A percentile compares a stretch with the other conserved stretches of the same genome.
These are phyloP conservation scores for Wilcoxina mikolae DNA, from an alignment of 495 filamentous ascomycete species.

Conservation along the genomic window DNA sequence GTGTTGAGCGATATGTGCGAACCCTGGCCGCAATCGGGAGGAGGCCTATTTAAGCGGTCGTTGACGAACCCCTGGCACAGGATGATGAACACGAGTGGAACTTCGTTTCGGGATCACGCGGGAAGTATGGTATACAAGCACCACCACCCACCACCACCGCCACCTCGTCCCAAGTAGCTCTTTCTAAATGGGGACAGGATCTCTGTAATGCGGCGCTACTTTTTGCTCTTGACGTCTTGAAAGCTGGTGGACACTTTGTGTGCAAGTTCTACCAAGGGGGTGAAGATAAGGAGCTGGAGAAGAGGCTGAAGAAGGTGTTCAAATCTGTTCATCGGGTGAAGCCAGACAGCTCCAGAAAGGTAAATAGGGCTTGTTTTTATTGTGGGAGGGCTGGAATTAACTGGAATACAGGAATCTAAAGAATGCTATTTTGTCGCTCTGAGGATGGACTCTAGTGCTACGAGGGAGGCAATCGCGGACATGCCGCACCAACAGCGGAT, in stretches of 20 bases:
- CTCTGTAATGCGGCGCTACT: slow-evolving; percentile 70
- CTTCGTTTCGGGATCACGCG: slow-evolving; percentile 70
- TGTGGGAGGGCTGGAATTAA: not conserved
- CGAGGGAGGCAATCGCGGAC: too few relatives aligned
- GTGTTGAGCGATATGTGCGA: slow-evolving; percentile 97
- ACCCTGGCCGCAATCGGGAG: slow-evolving; percentile 74
- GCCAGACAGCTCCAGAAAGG: slow-evolving; percentile 73
- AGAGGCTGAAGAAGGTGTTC: slow-evolving; percentile 57
- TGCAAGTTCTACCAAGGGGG: slow-evolving; percentile 94
- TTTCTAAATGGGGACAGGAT: slow-evolving; percentile 41
- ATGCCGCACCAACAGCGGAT: too few relatives aligned
- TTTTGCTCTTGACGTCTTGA: slow-evolving; percentile 75
- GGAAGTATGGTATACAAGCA: slow-evolving; percentile 82
- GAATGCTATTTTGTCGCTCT: slow-evolving; percentile 78
- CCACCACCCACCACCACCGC: not conserved
- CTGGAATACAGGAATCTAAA: slow-evolving; percentile 59
- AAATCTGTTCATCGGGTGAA: slow-evolving; percentile 68
- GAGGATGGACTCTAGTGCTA: slow-evolving; percentile 38
- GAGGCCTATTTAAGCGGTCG: slow-evolving; percentile 65
- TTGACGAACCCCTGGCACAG: slow-evolving; percentile 85
- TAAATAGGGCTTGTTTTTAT: too few relatives aligned
- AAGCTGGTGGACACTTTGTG: slow-evolving; percentile 68
- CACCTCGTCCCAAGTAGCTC: not conserved
- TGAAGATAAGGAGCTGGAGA: slow-evolving; percentile 68
- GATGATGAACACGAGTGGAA: slow-evolving; percentile 98